Conservation (phyloP, 495 filamentous ascomycete species). For the Lepidopterella palustris region DNA sequence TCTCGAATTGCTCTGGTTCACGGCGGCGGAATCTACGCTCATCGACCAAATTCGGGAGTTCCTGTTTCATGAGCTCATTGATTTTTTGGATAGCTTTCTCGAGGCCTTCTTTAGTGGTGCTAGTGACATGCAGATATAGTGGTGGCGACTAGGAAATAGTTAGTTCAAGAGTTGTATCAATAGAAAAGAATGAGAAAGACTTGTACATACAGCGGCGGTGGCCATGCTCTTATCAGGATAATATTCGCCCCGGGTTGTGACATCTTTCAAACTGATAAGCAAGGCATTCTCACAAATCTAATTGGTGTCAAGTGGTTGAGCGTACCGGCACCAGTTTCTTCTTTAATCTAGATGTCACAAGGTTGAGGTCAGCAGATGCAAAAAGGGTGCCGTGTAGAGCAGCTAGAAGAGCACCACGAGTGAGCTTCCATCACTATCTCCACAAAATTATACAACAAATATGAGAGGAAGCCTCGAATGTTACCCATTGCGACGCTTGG, state of each 20-base stretch:
- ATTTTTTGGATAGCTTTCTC: constrained; percentile 81
- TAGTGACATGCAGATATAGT: constrained; percentile 90
- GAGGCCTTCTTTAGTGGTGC: constrained; percentile 83
- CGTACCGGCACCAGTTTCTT: constrained; percentile 99
- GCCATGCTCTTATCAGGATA: constrained; percentile 98
- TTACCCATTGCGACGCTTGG: background rate
- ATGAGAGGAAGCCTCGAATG: constrained; percentile 24
- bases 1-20: constrained; percentile 83
- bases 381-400: constrained; percentile 62
- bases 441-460: constrained; percentile 42
- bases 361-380: constrained; percentile 95
- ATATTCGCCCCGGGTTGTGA: constrained; percentile 93
- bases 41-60: constrained; percentile 90
- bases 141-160: constrained; percentile 66
- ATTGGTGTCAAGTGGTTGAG: constrained; percentile 46
- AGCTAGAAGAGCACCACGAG: constrained; percentile 61
- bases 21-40: constrained; percentile 87
- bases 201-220: constrained; percentile 68
- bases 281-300: constrained; percentile 49
- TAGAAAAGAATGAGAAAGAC: background rate
- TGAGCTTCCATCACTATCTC: constrained; percentile 70
- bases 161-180: background rate
- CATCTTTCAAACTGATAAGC: constrained; percentile 79
- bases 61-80: constrained; percentile 91
- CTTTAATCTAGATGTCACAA: constrained; percentile 98